Percentiles rank a stretch among this genome's conserved stretches.
Evolutionary conservation across 768 basidiomycete genomes (phyloP).

Genomic region (Coprinopsis cinerea): DNA sequence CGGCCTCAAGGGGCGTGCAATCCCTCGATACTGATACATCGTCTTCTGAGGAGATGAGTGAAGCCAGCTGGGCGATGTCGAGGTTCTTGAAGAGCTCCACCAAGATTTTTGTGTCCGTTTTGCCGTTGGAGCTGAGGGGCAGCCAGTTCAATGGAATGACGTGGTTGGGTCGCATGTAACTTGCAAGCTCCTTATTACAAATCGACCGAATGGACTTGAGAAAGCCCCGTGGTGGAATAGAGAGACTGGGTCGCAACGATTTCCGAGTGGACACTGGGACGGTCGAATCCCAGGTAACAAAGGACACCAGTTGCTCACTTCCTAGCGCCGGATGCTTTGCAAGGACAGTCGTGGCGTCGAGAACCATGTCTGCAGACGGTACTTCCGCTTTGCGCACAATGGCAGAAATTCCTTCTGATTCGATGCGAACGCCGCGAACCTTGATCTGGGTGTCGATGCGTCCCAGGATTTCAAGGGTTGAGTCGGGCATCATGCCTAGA

Average conservation of each 20-base stretch:
- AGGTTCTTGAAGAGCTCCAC: constrained; percentile 22
- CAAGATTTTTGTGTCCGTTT: constrained; percentile 30
- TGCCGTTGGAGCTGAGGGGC: constrained; percentile 37
- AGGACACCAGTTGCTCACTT: constrained; percentile 39
- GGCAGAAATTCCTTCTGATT: constrained; percentile 45
- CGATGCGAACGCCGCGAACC: constrained; percentile 48
- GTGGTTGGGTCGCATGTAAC: constrained; percentile 48
- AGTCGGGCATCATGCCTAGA: constrained; percentile 44
- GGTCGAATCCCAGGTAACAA: constrained; percentile 36
- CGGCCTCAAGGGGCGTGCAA: constrained; percentile 15
- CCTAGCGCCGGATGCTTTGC: constrained; percentile 38
- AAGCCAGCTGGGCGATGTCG: constrained; percentile 19
- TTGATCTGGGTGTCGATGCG: constrained; percentile 50
- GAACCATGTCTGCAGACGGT: constrained; percentile 16
- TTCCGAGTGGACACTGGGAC: constrained; percentile 33
- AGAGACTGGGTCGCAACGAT: constrained; percentile 17
- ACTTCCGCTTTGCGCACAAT: constrained; percentile 30
- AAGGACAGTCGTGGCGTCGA: constrained; percentile 38
- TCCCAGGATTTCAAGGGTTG: constrained; percentile 42
- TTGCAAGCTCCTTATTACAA: constrained; percentile 37
- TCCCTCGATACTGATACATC: constrained; percentile 1
- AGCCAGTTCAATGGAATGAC: constrained; percentile 43
- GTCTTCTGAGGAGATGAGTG: constrained; percentile 15
- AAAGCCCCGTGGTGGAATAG: constrained; percentile 22
- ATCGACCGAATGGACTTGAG: constrained; percentile 26